Base-by-base conservation (phyloP, 495 filamentous ascomycete genomes). In the Aspergillus olivimuriae region DNA sequence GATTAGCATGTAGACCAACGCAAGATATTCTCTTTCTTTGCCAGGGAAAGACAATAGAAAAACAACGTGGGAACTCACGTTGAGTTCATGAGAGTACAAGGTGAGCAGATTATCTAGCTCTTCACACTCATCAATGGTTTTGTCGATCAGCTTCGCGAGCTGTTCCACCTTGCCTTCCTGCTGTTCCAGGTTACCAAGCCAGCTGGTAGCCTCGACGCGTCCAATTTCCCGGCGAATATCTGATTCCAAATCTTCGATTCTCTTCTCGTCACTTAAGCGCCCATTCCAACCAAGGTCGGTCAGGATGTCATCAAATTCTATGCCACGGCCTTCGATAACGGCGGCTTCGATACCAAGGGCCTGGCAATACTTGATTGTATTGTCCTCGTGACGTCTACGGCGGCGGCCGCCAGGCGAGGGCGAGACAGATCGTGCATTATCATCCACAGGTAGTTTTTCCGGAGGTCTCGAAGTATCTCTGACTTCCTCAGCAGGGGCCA, bases 31-130 rank as follows among this genome's bases (percentile, higher is more conserved):
- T n/a, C n/a, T n/a, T n/a, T n/a, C n/a, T n/a, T n/a, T n/a, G n/a
- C n/a, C n/a, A n/a, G n/a, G n/a, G 41, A 31, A 5, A 32, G 5
- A 4, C 17, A 22, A n/a, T 17, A 16, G 2, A 1, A 24, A 15
- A n/a, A 42, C n/a, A 4, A 14, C 32, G 23, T 7, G 30, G 9
- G 4, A 20, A 78, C 87, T 73, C 73, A 94, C 89, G 46, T 87
- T 87, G 36, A 98, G 66, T 65, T 98, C 92, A 6, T 95, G 92
- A 30, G 84, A 84, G 64, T 98, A 98, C 21, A 98, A 68, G 1
- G 90, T 97, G 34, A 98, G 65, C 33, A 97, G 68, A 43, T 91
- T 89, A 56, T 98, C 92, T 28, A 98, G 72, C 63, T 96, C 90
- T 41, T 98, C 92, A 52, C 92, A 96, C 64, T 98, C 92, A 21